Percentiles rank a stretch among this genome's conserved stretches.
Evolutionary conservation across 2,329 filamentous ascomycete species (phyloP).

Genomic region (Fusarium robinianum): DNA sequence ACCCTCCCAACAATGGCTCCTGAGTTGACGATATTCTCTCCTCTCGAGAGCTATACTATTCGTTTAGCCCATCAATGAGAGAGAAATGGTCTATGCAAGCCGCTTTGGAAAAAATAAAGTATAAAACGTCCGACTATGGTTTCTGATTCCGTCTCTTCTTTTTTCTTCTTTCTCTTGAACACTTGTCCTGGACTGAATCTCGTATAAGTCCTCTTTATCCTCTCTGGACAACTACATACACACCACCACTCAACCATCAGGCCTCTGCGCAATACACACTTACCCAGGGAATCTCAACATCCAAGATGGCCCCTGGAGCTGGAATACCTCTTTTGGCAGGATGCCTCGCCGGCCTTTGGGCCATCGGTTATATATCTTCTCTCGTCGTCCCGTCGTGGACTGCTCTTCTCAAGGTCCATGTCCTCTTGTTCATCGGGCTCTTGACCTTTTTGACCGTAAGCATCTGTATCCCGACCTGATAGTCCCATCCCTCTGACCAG

Average conservation of each 20-base stretch:
- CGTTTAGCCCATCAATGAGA: too few species aligned
- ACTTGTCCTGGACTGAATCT: constrained; percentile 22
- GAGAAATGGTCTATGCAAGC: too few species aligned
- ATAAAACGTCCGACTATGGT: too few species aligned
- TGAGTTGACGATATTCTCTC: too few species aligned
- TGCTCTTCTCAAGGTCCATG: constrained; percentile 16
- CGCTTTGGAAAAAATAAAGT: too few species aligned
- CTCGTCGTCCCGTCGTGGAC: constrained; percentile 6
- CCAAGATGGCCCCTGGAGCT: constrained; percentile 6
- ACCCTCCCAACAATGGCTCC: too few species aligned
- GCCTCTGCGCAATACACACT: too few species aligned
- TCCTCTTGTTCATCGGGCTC: constrained; percentile 29
- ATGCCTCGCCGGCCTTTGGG: background rate
- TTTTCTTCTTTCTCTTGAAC: constrained; percentile 13
- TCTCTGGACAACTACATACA: background rate
- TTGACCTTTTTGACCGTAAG: constrained; percentile 41
- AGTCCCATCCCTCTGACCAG: constrained; percentile 1
- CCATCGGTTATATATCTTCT: constrained; percentile 2
- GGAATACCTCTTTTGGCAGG: constrained; percentile 4
- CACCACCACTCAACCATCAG: too few species aligned
- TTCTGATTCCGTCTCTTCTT: too few species aligned
- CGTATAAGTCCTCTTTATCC: constrained; percentile 13
- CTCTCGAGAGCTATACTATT: too few species aligned
- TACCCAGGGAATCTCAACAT: background rate
- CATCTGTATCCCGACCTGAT: background rate